phyloP scores from a whole-genome alignment of 345 rosid genomes.

The Geranium brycei region DNA sequence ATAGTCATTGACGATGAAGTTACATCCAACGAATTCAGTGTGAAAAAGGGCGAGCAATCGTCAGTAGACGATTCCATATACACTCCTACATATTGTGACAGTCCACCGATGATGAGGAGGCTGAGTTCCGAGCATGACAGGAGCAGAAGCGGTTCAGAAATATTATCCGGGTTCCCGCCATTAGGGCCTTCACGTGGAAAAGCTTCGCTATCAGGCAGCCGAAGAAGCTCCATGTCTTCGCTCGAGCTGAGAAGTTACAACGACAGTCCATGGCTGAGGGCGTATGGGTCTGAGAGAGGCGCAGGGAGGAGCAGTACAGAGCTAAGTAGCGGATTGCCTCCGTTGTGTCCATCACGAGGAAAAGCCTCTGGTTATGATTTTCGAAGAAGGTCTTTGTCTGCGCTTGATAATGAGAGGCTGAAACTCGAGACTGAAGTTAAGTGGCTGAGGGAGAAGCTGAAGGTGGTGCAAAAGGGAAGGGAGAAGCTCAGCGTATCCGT shows the following conservation, averaged over 20 bases:
- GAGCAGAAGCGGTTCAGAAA: slow-evolving; percentile 22
- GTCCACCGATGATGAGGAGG: background rate
- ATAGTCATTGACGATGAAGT: background rate
- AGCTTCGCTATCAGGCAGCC: slow-evolving; percentile 5
- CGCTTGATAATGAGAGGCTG: slow-evolving; percentile 27
- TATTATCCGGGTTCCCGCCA: slow-evolving; percentile 11
- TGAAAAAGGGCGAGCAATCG: background rate
- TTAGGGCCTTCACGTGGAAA: slow-evolving; percentile 7
- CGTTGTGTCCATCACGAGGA: background rate
- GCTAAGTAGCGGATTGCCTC: background rate
- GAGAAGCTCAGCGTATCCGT: slow-evolving; percentile 27
- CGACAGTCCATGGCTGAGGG: background rate
- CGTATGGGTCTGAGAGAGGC: background rate
- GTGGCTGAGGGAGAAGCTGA: slow-evolving; percentile 36
- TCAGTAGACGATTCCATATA: slow-evolving; percentile 14
- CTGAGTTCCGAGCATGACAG: slow-evolving; percentile 16
- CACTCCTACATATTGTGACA: background rate
- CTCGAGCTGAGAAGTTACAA: background rate
- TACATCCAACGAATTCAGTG: background rate
- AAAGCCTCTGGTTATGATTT: background rate
- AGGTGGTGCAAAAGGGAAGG: slow-evolving; percentile 27
- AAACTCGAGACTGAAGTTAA: slow-evolving; percentile 42
- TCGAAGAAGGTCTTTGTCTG: slow-evolving; percentile 29
- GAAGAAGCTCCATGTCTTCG: background rate
- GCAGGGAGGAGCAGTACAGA: background rate